Percentiles rank a stretch among this genome's conserved stretches.
These are phyloP conservation scores for Lenwebbia sp. DNA, from an alignment of 345 rosid species.

Conservation along the genomic window DNA sequence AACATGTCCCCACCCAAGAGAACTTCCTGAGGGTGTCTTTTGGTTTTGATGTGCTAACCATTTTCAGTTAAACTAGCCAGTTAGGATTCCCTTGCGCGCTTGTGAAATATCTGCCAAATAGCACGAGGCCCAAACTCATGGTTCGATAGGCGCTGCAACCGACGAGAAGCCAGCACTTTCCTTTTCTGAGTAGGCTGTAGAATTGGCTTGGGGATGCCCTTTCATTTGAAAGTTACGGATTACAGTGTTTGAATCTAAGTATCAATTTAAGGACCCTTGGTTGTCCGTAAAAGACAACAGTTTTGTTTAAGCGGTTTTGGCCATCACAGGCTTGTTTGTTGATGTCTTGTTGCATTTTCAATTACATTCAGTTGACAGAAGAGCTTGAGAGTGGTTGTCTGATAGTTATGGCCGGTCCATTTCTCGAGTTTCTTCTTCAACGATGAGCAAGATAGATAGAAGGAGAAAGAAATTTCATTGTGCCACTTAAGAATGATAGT, in stretches of 20 bases:
- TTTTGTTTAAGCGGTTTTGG: neutral
- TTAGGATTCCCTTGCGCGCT: neutral
- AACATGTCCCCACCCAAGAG: slow-evolving; percentile 81
- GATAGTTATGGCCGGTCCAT: neutral
- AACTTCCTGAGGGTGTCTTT: slow-evolving; percentile 19
- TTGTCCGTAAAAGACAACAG: neutral
- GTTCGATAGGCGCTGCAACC: neutral
- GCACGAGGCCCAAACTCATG: neutral
- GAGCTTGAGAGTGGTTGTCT: neutral
- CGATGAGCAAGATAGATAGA: neutral
- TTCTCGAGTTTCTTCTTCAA: neutral
- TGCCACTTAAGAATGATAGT: neutral
- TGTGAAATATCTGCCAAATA: neutral
- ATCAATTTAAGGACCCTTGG: neutral
- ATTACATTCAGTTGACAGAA: neutral
- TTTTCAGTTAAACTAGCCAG: neutral
- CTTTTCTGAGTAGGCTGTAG: neutral
- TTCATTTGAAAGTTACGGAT: neutral
- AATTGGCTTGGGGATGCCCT: neutral
- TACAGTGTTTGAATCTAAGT: neutral
- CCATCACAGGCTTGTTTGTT: neutral
- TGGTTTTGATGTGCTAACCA: neutral
- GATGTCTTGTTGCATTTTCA: neutral
- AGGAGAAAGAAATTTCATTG: neutral
- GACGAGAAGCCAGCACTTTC: neutral